These are phyloP conservation scores for Rhizomucor miehei DNA, from an alignment of 371 early-diverging fungal species.

Conservation along the genomic window DNA sequence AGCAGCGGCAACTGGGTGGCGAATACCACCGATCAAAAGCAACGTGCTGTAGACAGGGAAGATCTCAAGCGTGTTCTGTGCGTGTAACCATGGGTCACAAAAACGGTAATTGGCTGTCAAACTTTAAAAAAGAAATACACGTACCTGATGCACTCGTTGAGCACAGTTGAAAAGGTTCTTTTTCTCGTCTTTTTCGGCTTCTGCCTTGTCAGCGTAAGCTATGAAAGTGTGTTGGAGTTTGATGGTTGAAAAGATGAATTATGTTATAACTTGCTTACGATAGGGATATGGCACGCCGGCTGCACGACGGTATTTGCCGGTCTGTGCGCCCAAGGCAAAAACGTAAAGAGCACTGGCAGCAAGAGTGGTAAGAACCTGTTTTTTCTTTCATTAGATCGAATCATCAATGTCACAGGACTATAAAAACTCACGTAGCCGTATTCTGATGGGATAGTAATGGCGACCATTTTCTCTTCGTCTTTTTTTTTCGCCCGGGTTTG, in stretches of 20 bases:
- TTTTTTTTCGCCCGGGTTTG: too few species aligned
- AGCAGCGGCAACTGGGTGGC: conserved; percentile 48
- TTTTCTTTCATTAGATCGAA: not conserved
- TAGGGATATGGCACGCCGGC: conserved; percentile 63
- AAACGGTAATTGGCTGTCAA: not conserved
- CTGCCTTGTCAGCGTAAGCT: conserved; percentile 59
- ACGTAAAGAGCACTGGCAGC: conserved; percentile 38
- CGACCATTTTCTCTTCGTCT: conserved; percentile 33
- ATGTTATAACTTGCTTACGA: conserved; percentile 25
- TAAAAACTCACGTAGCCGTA: conserved; percentile 54
- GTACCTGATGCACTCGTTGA: conserved; percentile 65
- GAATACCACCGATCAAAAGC: conserved; percentile 44
- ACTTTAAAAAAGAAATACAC: too few species aligned
- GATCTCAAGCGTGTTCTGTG: conserved; percentile 30
- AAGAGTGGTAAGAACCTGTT: conserved; percentile 43
- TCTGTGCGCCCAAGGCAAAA: conserved; percentile 48
- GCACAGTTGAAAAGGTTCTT: conserved; percentile 65
- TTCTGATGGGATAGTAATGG: conserved; percentile 50
- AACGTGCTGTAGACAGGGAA: conserved; percentile 34
- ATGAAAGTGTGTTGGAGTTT: not conserved
- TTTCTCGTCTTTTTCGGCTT: conserved; percentile 52
- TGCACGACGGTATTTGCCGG: conserved; percentile 54
- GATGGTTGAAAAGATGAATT: not conserved
- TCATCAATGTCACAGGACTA: too few species aligned
- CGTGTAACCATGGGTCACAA: not conserved